Base-by-base conservation (phyloP, 2,329 filamentous ascomycete genomes). In the Nemania sp. region DNA sequence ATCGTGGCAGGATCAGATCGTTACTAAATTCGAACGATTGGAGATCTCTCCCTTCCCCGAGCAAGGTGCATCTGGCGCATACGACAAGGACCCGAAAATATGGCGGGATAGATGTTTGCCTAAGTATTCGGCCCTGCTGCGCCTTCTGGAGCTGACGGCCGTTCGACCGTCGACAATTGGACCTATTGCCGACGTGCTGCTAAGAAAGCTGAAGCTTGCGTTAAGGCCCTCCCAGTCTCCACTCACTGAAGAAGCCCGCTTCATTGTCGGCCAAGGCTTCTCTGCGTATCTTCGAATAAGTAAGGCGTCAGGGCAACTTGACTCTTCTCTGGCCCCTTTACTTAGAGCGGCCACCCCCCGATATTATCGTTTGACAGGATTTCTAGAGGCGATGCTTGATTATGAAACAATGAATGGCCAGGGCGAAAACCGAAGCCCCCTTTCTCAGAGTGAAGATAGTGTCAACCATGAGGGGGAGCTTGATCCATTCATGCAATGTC, bases 211-310 rank as follows among this genome's bases (percentile, higher is more conserved):
- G 45, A 88, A 89, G 72, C 84, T 90, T 26, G 89, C 90, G 0
- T 80, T 93, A 52, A 83, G 87, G 22, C 88, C 89, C 7, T 88
- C 88, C 1, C 86, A 86, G 5, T 84, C 85, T 11, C 79, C 89
- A 59, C 84, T 85, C 1, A 88, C 87, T 2, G 86, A 90, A 69
- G 87, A 90, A 75, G 87, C 89, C n/a, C 85, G 88, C 41, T 93
- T 96, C 72, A 92, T 93, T 57, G 85, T 91, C 65, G 92, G 91
- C 10, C 89, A 90, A 72, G 93, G 92, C 0, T 93, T 96, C 75
- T 88, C 88, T 66, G 88, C 90, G 4, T 93, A 94, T 73, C 83
- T 93, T 27, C 84, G 87, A 56, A 89, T 93, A 84, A 88, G 86
- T 60, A 86, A 84, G 68, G 83, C 85, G 3, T 82, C 87, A n/a